These are phyloP conservation scores for Trapa bicornis DNA, from an alignment of 345 rosid genomes.

Conservation along the genomic window DNA sequence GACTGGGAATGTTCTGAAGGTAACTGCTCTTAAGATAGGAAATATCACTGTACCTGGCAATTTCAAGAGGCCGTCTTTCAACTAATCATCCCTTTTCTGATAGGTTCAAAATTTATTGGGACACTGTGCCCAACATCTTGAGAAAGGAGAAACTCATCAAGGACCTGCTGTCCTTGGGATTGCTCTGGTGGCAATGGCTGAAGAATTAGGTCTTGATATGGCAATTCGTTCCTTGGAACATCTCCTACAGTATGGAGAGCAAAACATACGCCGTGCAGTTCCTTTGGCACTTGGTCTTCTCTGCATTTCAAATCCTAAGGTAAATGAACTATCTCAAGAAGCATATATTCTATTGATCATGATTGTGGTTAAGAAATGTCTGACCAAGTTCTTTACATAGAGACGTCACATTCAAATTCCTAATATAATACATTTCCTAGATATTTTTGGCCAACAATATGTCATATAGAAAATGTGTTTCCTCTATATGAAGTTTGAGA, in stretches of 20 bases:
- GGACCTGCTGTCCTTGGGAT: constrained; percentile 96
- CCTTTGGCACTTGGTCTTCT: constrained; percentile 98
- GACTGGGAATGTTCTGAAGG: constrained; percentile 97
- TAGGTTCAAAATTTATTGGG: constrained; percentile 90
- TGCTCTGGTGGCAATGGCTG: constrained; percentile 98
- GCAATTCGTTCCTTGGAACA: constrained; percentile 88
- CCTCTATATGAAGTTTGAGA: background rate
- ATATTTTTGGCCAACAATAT: no score
- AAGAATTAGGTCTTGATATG: constrained; percentile 97
- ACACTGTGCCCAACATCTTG: constrained; percentile 82
- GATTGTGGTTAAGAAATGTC: background rate
- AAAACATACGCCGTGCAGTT: constrained; percentile 73
- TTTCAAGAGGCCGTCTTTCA: background rate
- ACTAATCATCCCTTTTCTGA: constrained; percentile 11
- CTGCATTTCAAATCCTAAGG: constrained; percentile 97
- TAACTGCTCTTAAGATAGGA: constrained; percentile 15
- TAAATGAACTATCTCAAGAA: constrained; percentile 11
- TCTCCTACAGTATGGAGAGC: constrained; percentile 90
- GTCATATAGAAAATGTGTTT: background rate
- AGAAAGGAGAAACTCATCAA: constrained; percentile 77
- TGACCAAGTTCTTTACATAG: background rate
- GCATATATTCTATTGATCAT: background rate
- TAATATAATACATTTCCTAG: no score
- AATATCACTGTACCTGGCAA: background rate
- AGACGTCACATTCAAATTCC: background rate